Percentiles rank a stretch among this genome's conserved stretches.
Conservation (phyloP, 2,329 filamentous ascomycete genomes). For the Alternaria metachromatica region DNA sequence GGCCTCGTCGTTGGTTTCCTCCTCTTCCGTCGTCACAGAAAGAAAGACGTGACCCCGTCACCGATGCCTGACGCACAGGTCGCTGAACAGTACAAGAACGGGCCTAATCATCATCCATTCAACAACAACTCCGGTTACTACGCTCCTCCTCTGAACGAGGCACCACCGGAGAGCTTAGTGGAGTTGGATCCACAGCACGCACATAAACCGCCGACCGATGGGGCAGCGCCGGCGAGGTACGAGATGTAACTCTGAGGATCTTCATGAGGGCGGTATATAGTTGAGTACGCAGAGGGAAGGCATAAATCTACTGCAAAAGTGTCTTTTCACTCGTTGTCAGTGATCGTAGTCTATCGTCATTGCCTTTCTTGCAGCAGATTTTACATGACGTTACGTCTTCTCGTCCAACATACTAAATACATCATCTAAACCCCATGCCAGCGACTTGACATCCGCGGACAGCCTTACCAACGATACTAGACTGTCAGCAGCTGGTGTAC, state of each 20-base stretch:
- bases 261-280: neutral
- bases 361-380: neutral
- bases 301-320: neutral
- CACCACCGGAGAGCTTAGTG: neutral
- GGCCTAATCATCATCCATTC: neutral
- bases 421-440: neutral
- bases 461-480: neutral
- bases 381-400: neutral
- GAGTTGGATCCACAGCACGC: neutral
- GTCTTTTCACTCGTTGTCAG: neutral
- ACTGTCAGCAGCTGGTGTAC: neutral
- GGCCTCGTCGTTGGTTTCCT: neutral
- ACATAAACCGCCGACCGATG: neutral
- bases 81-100: neutral
- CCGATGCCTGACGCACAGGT: neutral
- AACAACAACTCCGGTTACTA: neutral
- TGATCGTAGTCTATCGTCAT: neutral
- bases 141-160: neutral
- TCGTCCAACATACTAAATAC: neutral
- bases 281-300: fast-evolving
- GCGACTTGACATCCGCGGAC: neutral
- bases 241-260: neutral
- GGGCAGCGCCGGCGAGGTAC: neutral
- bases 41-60: neutral
- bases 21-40: neutral